Evolutionary conservation across 805 yeast genomes (phyloP), one percentile per base, ranked within the genome.

Genomic region (Jamesozyma spencerorum): DNA sequence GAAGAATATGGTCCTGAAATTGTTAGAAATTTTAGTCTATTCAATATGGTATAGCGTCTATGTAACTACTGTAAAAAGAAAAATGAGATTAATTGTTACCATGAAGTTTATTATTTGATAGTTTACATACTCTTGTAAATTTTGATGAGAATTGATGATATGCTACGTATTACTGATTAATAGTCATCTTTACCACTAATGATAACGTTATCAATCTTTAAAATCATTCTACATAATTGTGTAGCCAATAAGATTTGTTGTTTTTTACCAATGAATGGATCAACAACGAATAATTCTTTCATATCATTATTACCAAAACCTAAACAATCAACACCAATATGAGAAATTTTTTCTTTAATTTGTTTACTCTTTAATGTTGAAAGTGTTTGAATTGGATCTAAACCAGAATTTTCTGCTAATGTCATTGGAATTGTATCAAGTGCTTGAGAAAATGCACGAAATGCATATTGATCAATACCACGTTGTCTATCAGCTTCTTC

Each of bases 1-100:
- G 98, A 92, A 58, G 99, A 92, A 68, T 81, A 81, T 57, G 99
- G 99, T 27, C 98, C 99, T 42, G 85, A 84, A 55, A 92, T 92
- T 56, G 99, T 94, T 35, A 81, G 99, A 70, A 88, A 90, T 74
- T 92, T 92, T 63, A 86, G 96, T 37, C 71, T 92, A 48, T 90
- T 92, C 71, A 81, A 85, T 58, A 94, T 87, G 56, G 94, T 94
- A 67, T 82, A 67, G 57, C 12, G n/a, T n/a, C n/a, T 31, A 13
- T 20, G n/a, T 28, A 18, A 20, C 26, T 20, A 27, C 13, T 26
- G 14, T 7, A 31, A 18, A 18, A 31, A 31, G 18, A 29, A 15
- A 24, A 7, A 24, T 24, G 11, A 24, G 6, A 24, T 28, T 28
- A 13, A 7, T 28, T 28, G 12, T 28, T 28, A 28, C 5, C 15